A percentile compares a stretch with the other conserved stretches of the same genome.
phyloP scores from a whole-genome alignment of 306 rosid species.

The Morella rubra region DNA sequence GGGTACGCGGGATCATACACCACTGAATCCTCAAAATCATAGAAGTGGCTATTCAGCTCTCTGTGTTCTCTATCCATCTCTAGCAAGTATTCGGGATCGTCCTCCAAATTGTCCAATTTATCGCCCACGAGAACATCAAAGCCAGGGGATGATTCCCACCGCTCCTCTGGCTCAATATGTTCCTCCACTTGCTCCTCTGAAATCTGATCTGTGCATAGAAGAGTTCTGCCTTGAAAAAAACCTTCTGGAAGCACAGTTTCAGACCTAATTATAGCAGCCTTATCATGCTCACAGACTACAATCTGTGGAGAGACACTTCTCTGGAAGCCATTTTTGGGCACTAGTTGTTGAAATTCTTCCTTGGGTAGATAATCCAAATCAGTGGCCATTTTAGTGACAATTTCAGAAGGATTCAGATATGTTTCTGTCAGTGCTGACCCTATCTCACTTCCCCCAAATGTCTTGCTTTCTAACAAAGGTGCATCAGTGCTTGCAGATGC shows the following conservation, averaged over 20 bases:
- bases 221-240: slow-evolving; percentile 38
- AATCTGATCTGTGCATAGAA: slow-evolving; percentile 40
- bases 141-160: slow-evolving; percentile 83
- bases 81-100: slow-evolving; percentile 45
- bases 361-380: slow-evolving; percentile 33
- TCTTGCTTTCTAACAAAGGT: slow-evolving; percentile 40
- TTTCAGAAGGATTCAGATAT: slow-evolving; percentile 18
- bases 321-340: slow-evolving; percentile 34
- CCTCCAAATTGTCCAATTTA: slow-evolving; percentile 45
- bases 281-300: slow-evolving; percentile 46
- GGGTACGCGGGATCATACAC: slow-evolving; percentile 46
- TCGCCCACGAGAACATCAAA: slow-evolving; percentile 86
- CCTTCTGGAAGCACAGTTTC: slow-evolving; percentile 38
- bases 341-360: slow-evolving; percentile 33
- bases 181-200: slow-evolving; percentile 52
- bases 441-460: slow-evolving; percentile 35
- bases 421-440: slow-evolving; percentile 31
- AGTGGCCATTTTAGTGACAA: slow-evolving; percentile 27
- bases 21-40: slow-evolving; percentile 41
- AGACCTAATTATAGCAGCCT: slow-evolving; percentile 34
- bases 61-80: slow-evolving; percentile 40
- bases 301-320: slow-evolving; percentile 27
- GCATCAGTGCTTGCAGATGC: slow-evolving; percentile 39
- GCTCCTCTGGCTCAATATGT: slow-evolving; percentile 55
- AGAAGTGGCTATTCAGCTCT: slow-evolving; percentile 42